These are phyloP conservation scores for Amanita thiersii DNA, from an alignment of 768 basidiomycete species.

Conservation along the genomic window DNA sequence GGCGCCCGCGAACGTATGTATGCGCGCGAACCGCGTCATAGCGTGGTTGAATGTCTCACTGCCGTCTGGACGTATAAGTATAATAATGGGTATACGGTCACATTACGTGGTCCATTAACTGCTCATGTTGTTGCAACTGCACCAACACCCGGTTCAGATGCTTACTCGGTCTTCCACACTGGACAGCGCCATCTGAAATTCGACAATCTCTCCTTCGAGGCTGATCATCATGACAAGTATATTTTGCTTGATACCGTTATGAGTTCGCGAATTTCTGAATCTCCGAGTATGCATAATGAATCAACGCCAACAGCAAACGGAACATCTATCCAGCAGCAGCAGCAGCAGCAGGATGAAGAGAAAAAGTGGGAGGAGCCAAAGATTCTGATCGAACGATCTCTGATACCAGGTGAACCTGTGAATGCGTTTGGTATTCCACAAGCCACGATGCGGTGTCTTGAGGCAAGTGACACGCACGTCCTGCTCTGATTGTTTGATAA, in stretches of 20 bases:
- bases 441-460: slow-evolving; percentile 83
- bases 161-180: slow-evolving; percentile 10
- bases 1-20: slow-evolving; percentile 62
- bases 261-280: slow-evolving; percentile 38
- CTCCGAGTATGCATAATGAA: slow-evolving; percentile 23
- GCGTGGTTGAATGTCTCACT: slow-evolving; percentile 60
- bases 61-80: slow-evolving; percentile 83
- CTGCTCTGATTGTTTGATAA: slow-evolving; percentile 2
- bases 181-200: slow-evolving; percentile 45
- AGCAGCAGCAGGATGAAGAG: slow-evolving; percentile 37
- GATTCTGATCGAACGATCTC: slow-evolving; percentile 47
- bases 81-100: slow-evolving; percentile 71
- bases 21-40: slow-evolving; percentile 27
- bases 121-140: slow-evolving; percentile 47
- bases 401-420: slow-evolving; percentile 76
- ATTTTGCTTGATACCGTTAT: slow-evolving; percentile 57
- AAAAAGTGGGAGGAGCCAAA: slow-evolving; percentile 63
- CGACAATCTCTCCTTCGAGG: slow-evolving; percentile 68
- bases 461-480: slow-evolving; percentile 34
- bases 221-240: slow-evolving; percentile 65
- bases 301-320: slow-evolving; percentile 18
- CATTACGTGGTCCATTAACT: slow-evolving; percentile 65
- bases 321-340: slow-evolving; percentile 10
- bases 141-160: slow-evolving; percentile 19
- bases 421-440: slow-evolving; percentile 87